Base-by-base conservation (phyloP, 1,284 basidiomycete species). In the Serendipita sp. region DNA sequence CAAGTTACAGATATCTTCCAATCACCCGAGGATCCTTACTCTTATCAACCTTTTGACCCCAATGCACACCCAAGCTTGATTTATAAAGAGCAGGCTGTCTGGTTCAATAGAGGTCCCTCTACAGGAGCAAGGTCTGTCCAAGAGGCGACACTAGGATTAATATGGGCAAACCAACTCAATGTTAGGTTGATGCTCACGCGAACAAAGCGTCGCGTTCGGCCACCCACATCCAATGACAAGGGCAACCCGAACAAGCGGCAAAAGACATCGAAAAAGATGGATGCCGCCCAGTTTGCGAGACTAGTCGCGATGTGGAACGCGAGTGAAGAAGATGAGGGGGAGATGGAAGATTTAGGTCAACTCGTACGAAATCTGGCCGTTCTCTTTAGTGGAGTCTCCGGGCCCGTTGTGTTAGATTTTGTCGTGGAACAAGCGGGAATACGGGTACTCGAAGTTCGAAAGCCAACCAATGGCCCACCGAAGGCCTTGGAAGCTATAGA, bases 151-250 rank as follows among this genome's bases (percentile, higher is more conserved):
- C 74, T 97, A 1, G 93, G 93, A 0, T 82, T 94, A 60, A 84
- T 85, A 1, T 97, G 93, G 93, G 87, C 91, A 6, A 94, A 94
- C 71, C 86, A 89, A 66, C 77, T 96, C 64, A 93, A 93, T 66
- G 79, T 79, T 2, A 80, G 93, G 10, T 79, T 96, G 63, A 85
- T 95, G 79, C 77, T 95, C 58, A 82, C 80, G 55, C 80, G 90
- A 15, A 93, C 92, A 0, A 58, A 35, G n/a, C 17, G 53, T 26
- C 17, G 53, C 10, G 10, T 30, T n/a, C 53, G 53, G 32, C 26
- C 30, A 8, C 4, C 53, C 10, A 8, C 22, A 58, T n/a, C 17
- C 17, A n/a, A 58, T 4, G 22, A n/a, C 17, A 32, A 29, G 30
- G 10, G 15, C 30, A 29, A 10, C 17, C 6, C 22, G 22, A 30